Conservation (phyloP, 2,329 filamentous ascomycete species). For the Periconia digitata region DNA sequence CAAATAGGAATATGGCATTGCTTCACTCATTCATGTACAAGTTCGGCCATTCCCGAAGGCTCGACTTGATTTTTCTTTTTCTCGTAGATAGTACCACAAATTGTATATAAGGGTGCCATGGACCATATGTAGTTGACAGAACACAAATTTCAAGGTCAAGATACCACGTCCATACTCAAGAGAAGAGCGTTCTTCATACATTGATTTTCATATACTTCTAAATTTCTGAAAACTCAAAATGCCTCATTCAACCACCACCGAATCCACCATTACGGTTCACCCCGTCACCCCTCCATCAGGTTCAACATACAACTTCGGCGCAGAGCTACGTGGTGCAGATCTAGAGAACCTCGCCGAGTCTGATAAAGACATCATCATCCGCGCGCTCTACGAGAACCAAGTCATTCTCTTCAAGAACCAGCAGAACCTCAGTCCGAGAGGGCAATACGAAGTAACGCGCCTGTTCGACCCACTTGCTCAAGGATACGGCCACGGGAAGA, state of each 20-base stretch:
- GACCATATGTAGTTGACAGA: background rate
- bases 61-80: too few relatives aligned
- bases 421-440: conserved; percentile 62
- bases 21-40: background rate
- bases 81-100: too few relatives aligned
- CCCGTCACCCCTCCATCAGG: conserved; percentile 24
- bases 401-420: conserved; percentile 74
- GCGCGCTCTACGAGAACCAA: conserved; percentile 68
- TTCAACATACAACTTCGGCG: conserved; percentile 57
- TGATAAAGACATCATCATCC: conserved; percentile 65
- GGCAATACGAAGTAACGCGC: conserved; percentile 73
- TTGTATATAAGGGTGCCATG: background rate
- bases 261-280: conserved; percentile 18
- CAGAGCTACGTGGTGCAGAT: conserved; percentile 59
- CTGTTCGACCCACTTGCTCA: conserved; percentile 69
- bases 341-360: conserved; percentile 65
- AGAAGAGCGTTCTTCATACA: background rate
- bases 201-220: background rate
- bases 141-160: background rate
- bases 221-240: conserved; percentile 11
- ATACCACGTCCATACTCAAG: background rate
- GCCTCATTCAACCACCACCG: conserved; percentile 22
- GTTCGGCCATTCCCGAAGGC: background rate
- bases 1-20: background rate
- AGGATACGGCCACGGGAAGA: conserved; percentile 76